Conservation (phyloP, 1,284 basidiomycete species). For the Leccinum subrobustum region DNA sequence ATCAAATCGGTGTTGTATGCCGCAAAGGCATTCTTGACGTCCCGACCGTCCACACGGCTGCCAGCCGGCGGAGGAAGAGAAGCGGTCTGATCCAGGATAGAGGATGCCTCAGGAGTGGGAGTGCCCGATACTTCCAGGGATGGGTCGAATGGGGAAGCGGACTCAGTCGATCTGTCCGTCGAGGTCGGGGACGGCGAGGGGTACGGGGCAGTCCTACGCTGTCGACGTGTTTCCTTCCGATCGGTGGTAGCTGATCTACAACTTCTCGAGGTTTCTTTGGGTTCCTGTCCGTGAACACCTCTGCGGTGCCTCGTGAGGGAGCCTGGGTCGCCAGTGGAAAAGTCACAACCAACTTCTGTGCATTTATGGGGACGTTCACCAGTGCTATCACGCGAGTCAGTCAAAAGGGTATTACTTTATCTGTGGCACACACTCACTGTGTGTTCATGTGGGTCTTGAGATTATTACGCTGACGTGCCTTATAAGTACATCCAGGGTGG, state of each 20-base stretch:
- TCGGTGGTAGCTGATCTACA: neutral
- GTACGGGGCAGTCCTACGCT: neutral
- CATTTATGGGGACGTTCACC: slow-evolving; percentile 21
- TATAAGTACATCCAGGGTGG: slow-evolving; percentile 22
- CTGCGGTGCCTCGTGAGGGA: slow-evolving; percentile 32
- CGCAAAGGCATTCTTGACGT: neutral
- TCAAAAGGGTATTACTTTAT: neutral
- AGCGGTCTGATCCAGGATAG: neutral
- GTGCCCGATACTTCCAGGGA: neutral
- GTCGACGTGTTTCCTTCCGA: neutral
- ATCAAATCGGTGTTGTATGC: neutral
- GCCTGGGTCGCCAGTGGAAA: slow-evolving; percentile 27
- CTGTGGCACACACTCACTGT: slow-evolving; percentile 21
- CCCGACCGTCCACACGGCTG: neutral
- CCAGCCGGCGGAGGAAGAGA: neutral
- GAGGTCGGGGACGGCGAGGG: neutral
- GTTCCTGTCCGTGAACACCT: slow-evolving; percentile 15
- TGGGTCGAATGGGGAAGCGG: neutral
- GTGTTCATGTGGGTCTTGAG: slow-evolving; percentile 28
- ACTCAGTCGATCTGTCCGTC: neutral
- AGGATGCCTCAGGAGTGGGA: neutral
- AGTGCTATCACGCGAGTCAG: slow-evolving; percentile 16
- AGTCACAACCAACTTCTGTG: slow-evolving; percentile 23
- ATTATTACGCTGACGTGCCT: slow-evolving; percentile 31
- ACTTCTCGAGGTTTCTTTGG: neutral